A percentile compares a stretch with the other conserved stretches of the same genome.
Conservation (phyloP, 192 early-diverging fungal species). For the Coemansia sp. region DNA sequence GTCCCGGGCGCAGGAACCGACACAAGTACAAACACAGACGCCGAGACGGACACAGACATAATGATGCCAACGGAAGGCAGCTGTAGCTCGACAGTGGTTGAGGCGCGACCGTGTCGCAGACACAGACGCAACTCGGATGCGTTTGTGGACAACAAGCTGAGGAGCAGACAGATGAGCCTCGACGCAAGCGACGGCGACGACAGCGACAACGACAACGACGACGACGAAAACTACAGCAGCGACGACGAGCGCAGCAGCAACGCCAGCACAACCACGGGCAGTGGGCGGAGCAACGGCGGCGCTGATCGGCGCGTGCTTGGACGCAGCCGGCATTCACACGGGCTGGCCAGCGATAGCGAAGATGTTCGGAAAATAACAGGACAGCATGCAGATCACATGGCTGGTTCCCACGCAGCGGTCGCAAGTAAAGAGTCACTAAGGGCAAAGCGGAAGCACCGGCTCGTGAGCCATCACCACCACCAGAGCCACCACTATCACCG, state of each 20-base stretch:
- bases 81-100: constrained; percentile 2
- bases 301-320: neutral
- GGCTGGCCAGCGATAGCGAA: constrained; percentile 9
- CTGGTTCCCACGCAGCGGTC: neutral
- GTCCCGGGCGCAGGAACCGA: neutral
- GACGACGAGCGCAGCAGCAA: constrained; percentile 12
- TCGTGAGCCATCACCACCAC: neutral
- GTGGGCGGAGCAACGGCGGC: neutral
- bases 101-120: constrained; percentile 25
- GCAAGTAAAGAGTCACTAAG: constrained; percentile 8
- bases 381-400: constrained; percentile 4
- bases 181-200: neutral
- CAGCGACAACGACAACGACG: neutral
- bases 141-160: constrained; percentile 16
- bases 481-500: constrained; percentile 2
- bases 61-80: constrained; percentile 1
- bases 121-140: constrained; percentile 38
- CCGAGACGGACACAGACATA: neutral
- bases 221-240: constrained; percentile 4
- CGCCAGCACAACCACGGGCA: neutral
- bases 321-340: constrained; percentile 9
- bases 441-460: constrained; percentile 4
- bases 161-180: constrained; percentile 8
- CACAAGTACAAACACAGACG: constrained; percentile 1
- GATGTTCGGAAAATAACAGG: neutral